Evolutionary conservation across 73 alveolate species (phyloP), one percentile per base, ranked within the genome.

Genomic region (Diophrys appendiculata): DNA sequence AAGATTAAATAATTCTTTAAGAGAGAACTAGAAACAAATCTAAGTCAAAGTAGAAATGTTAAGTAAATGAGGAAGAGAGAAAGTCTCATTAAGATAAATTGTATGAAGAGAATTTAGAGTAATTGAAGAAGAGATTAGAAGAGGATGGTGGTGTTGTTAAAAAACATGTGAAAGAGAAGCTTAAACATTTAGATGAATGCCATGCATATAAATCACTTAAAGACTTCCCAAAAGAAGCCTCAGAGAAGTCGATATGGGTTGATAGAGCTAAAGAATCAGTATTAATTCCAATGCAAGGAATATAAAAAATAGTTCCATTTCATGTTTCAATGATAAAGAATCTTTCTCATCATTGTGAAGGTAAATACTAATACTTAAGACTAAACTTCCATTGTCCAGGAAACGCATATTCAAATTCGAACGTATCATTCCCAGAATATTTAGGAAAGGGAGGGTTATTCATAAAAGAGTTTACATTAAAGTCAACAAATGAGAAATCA

Each of bases 251-350:
- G 79, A 89, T 96, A 24, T 93, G 83, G 52, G 79, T 96, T 30
- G 97, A 94, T 64, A 79, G 71, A 78, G 78, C 73, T 52, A 78
- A 87, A 56, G 92, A 88, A 56, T 83, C 98, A 13, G 80, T 96
- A 1, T 80, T 96, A 65, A 92, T 96, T n/a, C 99, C 99, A 43
- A 84, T 92, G 14, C 86, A 73, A 43, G 60, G 60, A 83, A 82
- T 82, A 73, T 77, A 81, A 33, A 78, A 90, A 33, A 84, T 92
- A 76, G 95, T 96, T 53, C 98, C 98, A 29, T 94, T 94, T 83
- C 99, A 96, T 79, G 92, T 94, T 33, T 84, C 95, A 18, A 77
- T 95, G 30, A 90, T 96, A 32, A 96, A 96, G 94, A 94, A 88
- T 82, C 88, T 94, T n/a, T 92, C 98, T 1, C 83, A 89, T 31